Evolutionary conservation across 1,284 basidiomycete genomes (phyloP), one percentile per base, ranked within the genome.

Genomic region (Ustilago curta): DNA sequence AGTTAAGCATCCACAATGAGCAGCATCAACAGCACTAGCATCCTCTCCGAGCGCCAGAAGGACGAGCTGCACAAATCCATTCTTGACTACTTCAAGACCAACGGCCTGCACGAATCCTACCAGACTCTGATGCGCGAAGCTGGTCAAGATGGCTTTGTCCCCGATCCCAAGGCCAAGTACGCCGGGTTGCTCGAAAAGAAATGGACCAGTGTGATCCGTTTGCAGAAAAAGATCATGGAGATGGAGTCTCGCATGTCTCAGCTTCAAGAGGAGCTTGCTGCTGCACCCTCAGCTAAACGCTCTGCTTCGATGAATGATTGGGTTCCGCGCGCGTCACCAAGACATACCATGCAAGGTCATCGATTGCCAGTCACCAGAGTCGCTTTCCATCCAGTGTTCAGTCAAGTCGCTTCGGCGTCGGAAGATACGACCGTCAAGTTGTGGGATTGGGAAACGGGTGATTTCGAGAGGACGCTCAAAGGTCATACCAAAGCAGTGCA

Each of bases 401-500:
- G 91, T 42, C 87, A 92, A 16, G 85, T 95, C 32, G 94, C 92
- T 11, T 92, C 91, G 31, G 93, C 93, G 6, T 92, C 91, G 77
- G 94, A 95, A 82, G 94, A 96, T 82, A 88, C 92, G 39, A 93
- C 91, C 2, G 89, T 95, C 78, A 95, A 95, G 87, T 90, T 96
- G 54, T 95, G 94, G 93, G 94, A 96, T 83, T 96, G 94, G 93
- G 94, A 96, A 84, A 92, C 92, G 40, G 94, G 94, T 27, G 94
- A 95, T 76, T 92, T 95, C 80, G 94, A 96, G 85, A 87, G 92
- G 65, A 95, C 94, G 8, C 86, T 96, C 65, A 96, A 95, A 86
- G 93, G 94, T 0, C 94, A 96, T 86, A 95, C 94, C 39, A 93
- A 93, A 83, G 89, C 91, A 19, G 91, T 96, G 19, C 90, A 90